Evolutionary conservation across 805 yeast species (phyloP).

Genomic region (Metschnikowia similis): DNA sequence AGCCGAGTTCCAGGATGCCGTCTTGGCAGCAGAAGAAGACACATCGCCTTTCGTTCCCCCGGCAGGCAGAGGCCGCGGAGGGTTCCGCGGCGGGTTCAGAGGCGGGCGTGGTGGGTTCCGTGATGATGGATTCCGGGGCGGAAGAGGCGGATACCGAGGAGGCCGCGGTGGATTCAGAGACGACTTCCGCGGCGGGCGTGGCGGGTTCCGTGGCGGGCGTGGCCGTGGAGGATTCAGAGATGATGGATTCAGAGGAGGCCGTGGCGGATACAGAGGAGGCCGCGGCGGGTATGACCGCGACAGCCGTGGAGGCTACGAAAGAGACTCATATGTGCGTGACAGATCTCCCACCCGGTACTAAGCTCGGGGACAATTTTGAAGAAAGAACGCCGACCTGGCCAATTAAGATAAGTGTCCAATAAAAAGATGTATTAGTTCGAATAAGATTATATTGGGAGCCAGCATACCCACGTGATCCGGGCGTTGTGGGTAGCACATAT

Average conservation of each 20-base stretch:
- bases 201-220: conserved; percentile 37
- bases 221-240: conserved; percentile 11
- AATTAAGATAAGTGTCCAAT: conserved; percentile 4
- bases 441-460: not conserved
- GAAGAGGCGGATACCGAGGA: conserved; percentile 42
- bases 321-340: conserved; percentile 43
- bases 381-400: conserved; percentile 1
- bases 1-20: conserved; percentile 64
- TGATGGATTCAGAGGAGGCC: conserved; percentile 32
- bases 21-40: conserved; percentile 76
- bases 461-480: not conserved
- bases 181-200: conserved; percentile 21
- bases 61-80: conserved; percentile 39
- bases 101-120: conserved; percentile 40
- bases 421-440: conserved; percentile 4
- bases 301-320: conserved; percentile 42
- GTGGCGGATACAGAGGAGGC: conserved; percentile 38
- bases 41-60: conserved; percentile 54
- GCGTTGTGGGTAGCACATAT: not conserved
- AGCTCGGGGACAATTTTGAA: conserved; percentile 10
- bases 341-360: conserved; percentile 76
- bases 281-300: conserved; percentile 46
- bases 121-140: conserved; percentile 21
- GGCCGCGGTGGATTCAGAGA: conserved; percentile 42
- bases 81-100: conserved; percentile 42